Conservation (phyloP, 1,284 basidiomycete genomes). For the Peniophora sp. region DNA sequence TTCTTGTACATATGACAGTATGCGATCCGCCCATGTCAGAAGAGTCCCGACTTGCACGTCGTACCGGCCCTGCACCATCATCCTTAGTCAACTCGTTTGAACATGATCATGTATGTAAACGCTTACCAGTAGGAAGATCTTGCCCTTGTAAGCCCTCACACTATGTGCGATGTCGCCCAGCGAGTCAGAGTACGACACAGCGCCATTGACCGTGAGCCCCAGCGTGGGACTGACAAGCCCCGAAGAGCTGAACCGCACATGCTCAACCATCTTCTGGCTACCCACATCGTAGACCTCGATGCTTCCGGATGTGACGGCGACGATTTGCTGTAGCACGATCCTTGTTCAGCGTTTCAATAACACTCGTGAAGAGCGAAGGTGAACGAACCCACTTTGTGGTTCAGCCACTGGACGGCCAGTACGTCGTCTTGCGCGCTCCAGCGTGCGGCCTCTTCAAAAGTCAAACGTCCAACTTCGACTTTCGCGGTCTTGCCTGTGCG, state of each 20-base stretch:
- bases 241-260: slow-evolving; percentile 46
- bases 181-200: slow-evolving; percentile 39
- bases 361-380: slow-evolving; percentile 7
- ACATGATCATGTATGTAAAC: background rate
- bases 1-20: slow-evolving; percentile 75
- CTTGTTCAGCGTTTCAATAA: slow-evolving; percentile 8
- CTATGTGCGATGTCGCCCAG: slow-evolving; percentile 62
- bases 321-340: slow-evolving; percentile 49
- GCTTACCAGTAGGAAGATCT: slow-evolving; percentile 82
- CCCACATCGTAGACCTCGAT: slow-evolving; percentile 70
- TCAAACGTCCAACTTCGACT: slow-evolving; percentile 55
- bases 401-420: slow-evolving; percentile 68
- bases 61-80: slow-evolving; percentile 43
- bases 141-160: slow-evolving; percentile 79
- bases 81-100: too few species aligned
- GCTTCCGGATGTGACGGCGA: slow-evolving; percentile 46
- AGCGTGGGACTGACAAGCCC: slow-evolving; percentile 49
- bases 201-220: slow-evolving; percentile 36
- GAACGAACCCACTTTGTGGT: slow-evolving; percentile 59
- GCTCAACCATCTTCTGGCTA: slow-evolving; percentile 47
- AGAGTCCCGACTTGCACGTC: slow-evolving; percentile 80
- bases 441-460: slow-evolving; percentile 46
- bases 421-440: slow-evolving; percentile 53
- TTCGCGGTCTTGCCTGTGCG: slow-evolving; percentile 54
- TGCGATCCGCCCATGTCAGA: slow-evolving; percentile 92